These are phyloP conservation scores for Rubia yunnanensis DNA, from an alignment of 257 asterid genomes.

Conservation along the genomic window DNA sequence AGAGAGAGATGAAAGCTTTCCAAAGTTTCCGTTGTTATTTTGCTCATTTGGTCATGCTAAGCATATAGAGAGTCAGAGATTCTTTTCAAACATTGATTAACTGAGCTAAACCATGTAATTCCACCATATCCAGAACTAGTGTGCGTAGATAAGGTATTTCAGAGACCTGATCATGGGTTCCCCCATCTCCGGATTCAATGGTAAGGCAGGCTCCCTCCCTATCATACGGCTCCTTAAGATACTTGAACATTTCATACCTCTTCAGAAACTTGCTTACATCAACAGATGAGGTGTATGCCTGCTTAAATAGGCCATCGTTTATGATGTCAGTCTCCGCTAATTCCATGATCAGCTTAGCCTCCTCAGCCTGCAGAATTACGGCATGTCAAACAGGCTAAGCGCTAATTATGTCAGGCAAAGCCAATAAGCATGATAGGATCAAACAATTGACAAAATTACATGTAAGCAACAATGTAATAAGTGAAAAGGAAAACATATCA, in stretches of 20 bases:
- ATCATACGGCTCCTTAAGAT: constrained; percentile 64
- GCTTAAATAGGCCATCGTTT: constrained; percentile 59
- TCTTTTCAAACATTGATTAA: background rate
- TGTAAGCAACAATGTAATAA: background rate
- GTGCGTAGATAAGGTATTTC: background rate
- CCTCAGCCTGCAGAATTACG: constrained; percentile 55
- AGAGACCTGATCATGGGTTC: constrained; percentile 36
- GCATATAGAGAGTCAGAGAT: background rate
- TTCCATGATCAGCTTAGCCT: constrained; percentile 80
- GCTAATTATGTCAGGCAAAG: background rate
- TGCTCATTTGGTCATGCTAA: no score
- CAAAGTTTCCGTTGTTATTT: no score
- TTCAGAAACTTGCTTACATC: constrained; percentile 57
- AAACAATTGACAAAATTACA: background rate
- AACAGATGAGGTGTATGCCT: constrained; percentile 62
- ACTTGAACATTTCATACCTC: constrained; percentile 61
- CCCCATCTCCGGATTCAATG: constrained; percentile 50
- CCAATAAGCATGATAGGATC: background rate
- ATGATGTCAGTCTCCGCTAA: constrained; percentile 61
- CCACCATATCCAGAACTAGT: background rate
- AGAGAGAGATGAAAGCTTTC: no score
- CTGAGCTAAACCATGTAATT: background rate
- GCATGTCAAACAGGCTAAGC: background rate
- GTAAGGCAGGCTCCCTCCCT: constrained; percentile 76
- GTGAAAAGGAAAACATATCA: background rate